Conservation (phyloP, 306 rosid genomes). For the Cajanus cajan region DNA sequence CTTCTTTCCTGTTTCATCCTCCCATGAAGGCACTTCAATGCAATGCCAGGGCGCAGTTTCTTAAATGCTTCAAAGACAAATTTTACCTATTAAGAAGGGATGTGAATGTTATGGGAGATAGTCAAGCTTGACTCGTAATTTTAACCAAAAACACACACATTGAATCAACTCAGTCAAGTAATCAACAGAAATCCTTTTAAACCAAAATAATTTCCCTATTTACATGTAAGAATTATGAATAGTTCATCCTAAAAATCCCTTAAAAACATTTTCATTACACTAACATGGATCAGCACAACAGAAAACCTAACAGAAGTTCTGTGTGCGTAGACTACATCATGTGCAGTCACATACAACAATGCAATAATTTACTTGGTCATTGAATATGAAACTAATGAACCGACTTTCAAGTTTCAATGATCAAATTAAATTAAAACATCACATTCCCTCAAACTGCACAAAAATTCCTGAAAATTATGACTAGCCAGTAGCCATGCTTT, state of each 20-base stretch:
- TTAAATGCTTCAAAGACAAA: constrained; percentile 85
- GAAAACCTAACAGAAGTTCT: background rate
- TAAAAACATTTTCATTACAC: background rate
- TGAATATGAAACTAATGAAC: background rate
- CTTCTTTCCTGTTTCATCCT: constrained; percentile 83
- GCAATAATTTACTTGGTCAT: background rate
- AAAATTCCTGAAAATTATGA: constrained; percentile 1
- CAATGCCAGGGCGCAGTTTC: constrained; percentile 90
- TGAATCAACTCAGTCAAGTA: background rate
- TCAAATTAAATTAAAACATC: background rate
- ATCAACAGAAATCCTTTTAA: background rate
- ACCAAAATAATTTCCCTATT: background rate
- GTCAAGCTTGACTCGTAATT: background rate
- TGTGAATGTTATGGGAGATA: constrained; percentile 18
- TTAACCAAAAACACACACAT: constrained; percentile 7
- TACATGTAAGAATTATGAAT: background rate
- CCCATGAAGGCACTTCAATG: constrained; percentile 88
- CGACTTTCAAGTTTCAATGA: background rate
- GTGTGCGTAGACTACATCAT: background rate
- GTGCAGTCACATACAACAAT: background rate
- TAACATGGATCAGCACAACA: background rate
- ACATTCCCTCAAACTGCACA: background rate
- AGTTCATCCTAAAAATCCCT: constrained; percentile 1
- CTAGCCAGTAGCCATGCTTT: background rate
- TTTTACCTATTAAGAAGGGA: constrained; percentile 52